These are phyloP conservation scores for Fusarium foetens DNA, from an alignment of 2,329 filamentous ascomycete species.

Conservation along the genomic window DNA sequence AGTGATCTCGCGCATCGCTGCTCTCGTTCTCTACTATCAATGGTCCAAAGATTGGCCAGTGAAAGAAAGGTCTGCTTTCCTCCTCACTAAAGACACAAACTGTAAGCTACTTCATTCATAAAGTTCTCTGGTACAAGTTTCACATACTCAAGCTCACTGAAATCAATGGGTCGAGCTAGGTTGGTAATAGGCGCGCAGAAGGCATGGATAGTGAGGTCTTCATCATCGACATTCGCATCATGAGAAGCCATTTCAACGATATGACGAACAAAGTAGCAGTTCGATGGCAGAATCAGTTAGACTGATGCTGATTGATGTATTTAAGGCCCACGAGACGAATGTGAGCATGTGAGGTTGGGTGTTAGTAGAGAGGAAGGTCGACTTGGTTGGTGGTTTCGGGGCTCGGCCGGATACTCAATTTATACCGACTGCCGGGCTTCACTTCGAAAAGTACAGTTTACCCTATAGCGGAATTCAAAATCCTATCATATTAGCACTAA, in stretches of 20 bases:
- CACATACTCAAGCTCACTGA: constrained; percentile 54
- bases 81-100: neutral
- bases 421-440: constrained; percentile 23
- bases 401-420: constrained; percentile 27
- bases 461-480: constrained; percentile 1
- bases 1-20: constrained; percentile 81
- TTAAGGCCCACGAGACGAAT: neutral
- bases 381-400: constrained; percentile 26
- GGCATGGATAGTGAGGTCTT: constrained; percentile 48
- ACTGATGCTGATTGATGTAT: neutral
- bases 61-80: constrained; percentile 17
- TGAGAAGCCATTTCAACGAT: constrained; percentile 27
- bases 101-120: neutral
- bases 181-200: constrained; percentile 55
- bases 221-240: constrained; percentile 43
- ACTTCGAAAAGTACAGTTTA: neutral
- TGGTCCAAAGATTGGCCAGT: constrained; percentile 70
- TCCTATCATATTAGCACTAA: neutral
- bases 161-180: constrained; percentile 57
- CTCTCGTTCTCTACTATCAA: constrained; percentile 79
- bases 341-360: constrained; percentile 16
- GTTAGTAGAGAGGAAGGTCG: constrained; percentile 8
- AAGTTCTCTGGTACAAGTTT: neutral
- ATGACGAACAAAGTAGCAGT: neutral
- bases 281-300: neutral